A percentile compares a stretch with the other conserved stretches of the same genome.
Evolutionary conservation across 176 grass and related monocot species (phyloP).

Genomic region (Luzula sylvatica): DNA sequence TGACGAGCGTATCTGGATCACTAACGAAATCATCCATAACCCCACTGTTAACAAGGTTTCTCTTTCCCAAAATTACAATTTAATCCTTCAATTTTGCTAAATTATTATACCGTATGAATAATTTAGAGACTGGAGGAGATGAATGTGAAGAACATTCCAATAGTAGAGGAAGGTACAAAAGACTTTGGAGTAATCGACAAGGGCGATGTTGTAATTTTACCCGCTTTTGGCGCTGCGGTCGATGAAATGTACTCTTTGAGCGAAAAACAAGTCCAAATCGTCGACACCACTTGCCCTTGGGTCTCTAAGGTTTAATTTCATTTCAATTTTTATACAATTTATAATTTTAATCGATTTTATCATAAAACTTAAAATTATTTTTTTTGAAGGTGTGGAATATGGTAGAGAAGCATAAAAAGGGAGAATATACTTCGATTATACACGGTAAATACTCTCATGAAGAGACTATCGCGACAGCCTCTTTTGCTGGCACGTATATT

Average conservation of each 20-base stretch:
- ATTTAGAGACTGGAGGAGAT: conserved; percentile 90
- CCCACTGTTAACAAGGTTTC: conserved; percentile 92
- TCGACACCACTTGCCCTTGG: conserved; percentile 98
- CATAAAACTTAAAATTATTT: background rate
- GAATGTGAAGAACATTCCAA: conserved; percentile 56
- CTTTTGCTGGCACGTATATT: conserved; percentile 86
- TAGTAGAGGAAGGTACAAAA: conserved; percentile 45
- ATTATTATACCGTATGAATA: background rate
- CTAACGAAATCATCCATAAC: conserved; percentile 98
- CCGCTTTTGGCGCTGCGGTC: conserved; percentile 88
- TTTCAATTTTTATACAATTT: background rate
- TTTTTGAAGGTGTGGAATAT: conserved; percentile 81
- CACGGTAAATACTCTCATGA: conserved; percentile 95
- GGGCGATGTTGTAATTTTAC: conserved; percentile 82
- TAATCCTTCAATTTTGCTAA: background rate
- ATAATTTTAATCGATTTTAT: background rate
- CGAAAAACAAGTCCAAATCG: conserved; percentile 93
- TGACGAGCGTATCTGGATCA: conserved; percentile 86
- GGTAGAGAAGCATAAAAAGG: conserved; percentile 99
- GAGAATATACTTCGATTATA: conserved; percentile 90
- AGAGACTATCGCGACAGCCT: conserved; percentile 92
- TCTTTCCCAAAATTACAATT: background rate
- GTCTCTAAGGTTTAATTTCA: conserved; percentile 64
- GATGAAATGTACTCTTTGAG: conserved; percentile 96
- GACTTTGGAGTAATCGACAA: conserved; percentile 61